These are phyloP conservation scores for Sedum album DNA, from an alignment of 164 flowering plant species.

Conservation along the genomic window DNA sequence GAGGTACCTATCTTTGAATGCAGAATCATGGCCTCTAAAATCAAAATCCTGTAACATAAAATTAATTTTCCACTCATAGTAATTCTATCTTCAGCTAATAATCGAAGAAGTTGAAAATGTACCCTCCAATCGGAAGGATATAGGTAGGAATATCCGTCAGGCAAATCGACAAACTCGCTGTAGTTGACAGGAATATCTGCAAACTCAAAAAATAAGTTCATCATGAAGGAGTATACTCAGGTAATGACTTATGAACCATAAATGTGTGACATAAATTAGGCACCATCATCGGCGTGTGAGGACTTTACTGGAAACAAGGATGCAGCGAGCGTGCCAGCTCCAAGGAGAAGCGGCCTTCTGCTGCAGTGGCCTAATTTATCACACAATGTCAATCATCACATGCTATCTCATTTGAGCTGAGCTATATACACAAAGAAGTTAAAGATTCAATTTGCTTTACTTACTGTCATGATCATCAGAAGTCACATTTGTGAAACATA, in stretches of 20 bases:
- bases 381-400: slow-evolving; percentile 8
- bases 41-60: slow-evolving; percentile 55
- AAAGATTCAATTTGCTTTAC: too few species aligned
- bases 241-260: not conserved
- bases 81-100: not conserved
- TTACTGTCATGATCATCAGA: slow-evolving; percentile 30
- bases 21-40: slow-evolving; percentile 78
- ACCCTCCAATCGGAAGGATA: slow-evolving; percentile 94
- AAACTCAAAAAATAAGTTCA: not conserved
- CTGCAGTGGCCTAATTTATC: slow-evolving; percentile 29
- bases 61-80: not conserved
- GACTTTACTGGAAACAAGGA: slow-evolving; percentile 35
- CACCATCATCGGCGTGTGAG: slow-evolving; percentile 53
- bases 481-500: slow-evolving; percentile 21
- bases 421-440: too few species aligned
- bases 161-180: slow-evolving; percentile 48
- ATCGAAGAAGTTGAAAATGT: slow-evolving; percentile 6
- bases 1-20: slow-evolving; percentile 68
- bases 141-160: slow-evolving; percentile 73
- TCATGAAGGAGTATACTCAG: not conserved
- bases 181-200: slow-evolving; percentile 61
- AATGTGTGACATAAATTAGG: not conserved
- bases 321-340: slow-evolving; percentile 43
- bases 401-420: too few species aligned
- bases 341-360: slow-evolving; percentile 47